Conservation (phyloP, 2,329 filamentous ascomycete species). For the Colletotrichum sp. region DNA sequence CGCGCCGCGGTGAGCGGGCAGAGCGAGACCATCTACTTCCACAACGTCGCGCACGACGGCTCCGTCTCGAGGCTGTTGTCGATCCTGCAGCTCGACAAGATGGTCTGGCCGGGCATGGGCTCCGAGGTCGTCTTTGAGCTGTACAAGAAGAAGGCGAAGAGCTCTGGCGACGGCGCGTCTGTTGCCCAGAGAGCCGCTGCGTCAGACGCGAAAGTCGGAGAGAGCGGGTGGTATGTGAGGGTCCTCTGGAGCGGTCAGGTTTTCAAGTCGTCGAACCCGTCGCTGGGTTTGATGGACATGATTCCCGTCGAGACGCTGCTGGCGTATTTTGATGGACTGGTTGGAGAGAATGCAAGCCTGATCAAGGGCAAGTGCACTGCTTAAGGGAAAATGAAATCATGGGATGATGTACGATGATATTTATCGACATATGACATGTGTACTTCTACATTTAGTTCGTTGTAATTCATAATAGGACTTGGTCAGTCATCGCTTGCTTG, state of each 20-base stretch:
- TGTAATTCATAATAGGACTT: conserved; percentile 6
- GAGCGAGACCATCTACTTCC: conserved; percentile 58
- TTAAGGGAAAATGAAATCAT: conserved; percentile 17
- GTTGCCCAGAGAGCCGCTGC: not conserved
- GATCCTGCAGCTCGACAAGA: conserved; percentile 72
- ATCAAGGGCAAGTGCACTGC: conserved; percentile 40
- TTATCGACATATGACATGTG: not conserved
- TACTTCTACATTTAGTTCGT: not conserved
- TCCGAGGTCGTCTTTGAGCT: conserved; percentile 79
- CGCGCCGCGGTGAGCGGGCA: conserved; percentile 52
- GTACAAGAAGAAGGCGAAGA: conserved; percentile 50
- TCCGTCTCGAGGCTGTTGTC: conserved; percentile 69
- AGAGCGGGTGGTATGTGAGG: conserved; percentile 56
- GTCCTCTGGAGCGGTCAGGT: conserved; percentile 74
- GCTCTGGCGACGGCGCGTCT: not conserved
- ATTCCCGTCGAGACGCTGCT: conserved; percentile 67
- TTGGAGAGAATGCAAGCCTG: conserved; percentile 55
- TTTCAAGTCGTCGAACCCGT: conserved; percentile 70
- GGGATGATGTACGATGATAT: not conserved
- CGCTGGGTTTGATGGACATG: conserved; percentile 73
- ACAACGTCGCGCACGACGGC: conserved; percentile 84
- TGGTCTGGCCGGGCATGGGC: conserved; percentile 89
- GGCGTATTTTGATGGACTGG: conserved; percentile 73
- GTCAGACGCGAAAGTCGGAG: conserved; percentile 1
- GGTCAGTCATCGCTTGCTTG: not conserved